Evolutionary conservation across 2,329 filamentous ascomycete genomes (phyloP).

Genomic region (Paecilomyces niveus): DNA sequence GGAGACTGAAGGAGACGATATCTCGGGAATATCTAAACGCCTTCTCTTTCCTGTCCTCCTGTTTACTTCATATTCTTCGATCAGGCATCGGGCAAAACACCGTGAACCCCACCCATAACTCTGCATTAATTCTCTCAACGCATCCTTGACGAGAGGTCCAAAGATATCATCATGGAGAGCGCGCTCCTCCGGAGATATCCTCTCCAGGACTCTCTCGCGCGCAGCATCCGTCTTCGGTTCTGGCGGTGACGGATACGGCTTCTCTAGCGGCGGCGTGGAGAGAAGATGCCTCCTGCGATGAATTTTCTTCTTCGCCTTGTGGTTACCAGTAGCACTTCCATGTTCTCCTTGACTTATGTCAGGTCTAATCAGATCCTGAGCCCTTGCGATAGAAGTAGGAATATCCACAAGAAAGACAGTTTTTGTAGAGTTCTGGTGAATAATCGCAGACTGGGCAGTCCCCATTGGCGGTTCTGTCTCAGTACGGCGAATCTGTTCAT

Average conservation of each 20-base stretch:
- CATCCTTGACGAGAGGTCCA: conserved; percentile 26
- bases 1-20: not conserved
- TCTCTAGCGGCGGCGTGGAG: conserved; percentile 30
- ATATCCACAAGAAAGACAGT: conserved; percentile 51
- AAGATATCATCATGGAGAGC: conserved; percentile 14
- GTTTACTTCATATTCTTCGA: conserved; percentile 5
- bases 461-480: not conserved
- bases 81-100: conserved; percentile 22
- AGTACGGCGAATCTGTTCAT: not conserved
- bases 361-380: conserved; percentile 35
- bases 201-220: conserved; percentile 31
- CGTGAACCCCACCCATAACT: conserved; percentile 17
- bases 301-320: not conserved
- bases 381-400: conserved; percentile 49
- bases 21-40: not conserved
- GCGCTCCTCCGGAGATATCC: conserved; percentile 25
- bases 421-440: conserved; percentile 43
- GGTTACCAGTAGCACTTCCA: not conserved
- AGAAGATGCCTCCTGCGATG: conserved; percentile 23
- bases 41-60: conserved; percentile 1
- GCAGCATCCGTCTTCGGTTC: conserved; percentile 46
- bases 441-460: conserved; percentile 22
- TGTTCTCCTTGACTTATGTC: conserved; percentile 12
- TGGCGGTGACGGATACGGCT: conserved; percentile 41
- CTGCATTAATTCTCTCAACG: conserved; percentile 26